Evolutionary conservation across 352 stramenopile species (phyloP).

Genomic region (Hyaloperonospora brassicae): DNA sequence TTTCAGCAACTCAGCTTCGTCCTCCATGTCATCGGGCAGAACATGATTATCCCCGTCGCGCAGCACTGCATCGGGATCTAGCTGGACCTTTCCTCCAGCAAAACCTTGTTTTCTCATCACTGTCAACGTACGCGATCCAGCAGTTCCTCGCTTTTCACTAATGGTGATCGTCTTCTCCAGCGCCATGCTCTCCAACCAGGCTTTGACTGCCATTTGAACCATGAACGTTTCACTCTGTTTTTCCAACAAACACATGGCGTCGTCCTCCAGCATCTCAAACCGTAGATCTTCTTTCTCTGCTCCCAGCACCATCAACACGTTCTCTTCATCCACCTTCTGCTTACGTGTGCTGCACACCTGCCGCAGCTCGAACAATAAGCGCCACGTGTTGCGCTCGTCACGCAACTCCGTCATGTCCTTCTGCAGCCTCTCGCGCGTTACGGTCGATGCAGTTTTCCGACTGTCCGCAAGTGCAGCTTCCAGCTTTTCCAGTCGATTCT

Average conservation of each 20-base stretch:
- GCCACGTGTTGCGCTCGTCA: slow-evolving; percentile 82
- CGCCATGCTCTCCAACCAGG: slow-evolving; percentile 77
- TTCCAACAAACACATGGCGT: slow-evolving; percentile 58
- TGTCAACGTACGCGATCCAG: slow-evolving; percentile 51
- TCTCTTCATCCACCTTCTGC: slow-evolving; percentile 22
- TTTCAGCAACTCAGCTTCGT: slow-evolving; percentile 72
- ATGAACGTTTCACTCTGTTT: slow-evolving; percentile 54
- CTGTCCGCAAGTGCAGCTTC: slow-evolving; percentile 23
- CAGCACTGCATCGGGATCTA: slow-evolving; percentile 69
- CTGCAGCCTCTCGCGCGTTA: slow-evolving; percentile 32
- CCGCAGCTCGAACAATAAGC: slow-evolving; percentile 62
- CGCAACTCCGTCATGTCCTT: slow-evolving; percentile 53
- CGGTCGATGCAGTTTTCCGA: slow-evolving; percentile 11
- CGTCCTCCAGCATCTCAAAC: slow-evolving; percentile 75
- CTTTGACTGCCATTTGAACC: slow-evolving; percentile 63
- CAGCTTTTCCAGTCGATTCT: slow-evolving; percentile 51
- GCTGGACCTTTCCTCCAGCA: slow-evolving; percentile 25
- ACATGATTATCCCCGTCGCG: slow-evolving; percentile 56
- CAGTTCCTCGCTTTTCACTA: slow-evolving; percentile 44
- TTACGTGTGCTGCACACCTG: slow-evolving; percentile 41
- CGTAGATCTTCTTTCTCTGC: slow-evolving; percentile 35
- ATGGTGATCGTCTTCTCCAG: slow-evolving; percentile 56
- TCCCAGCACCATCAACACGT: slow-evolving; percentile 35
- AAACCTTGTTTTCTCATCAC: slow-evolving; percentile 48
- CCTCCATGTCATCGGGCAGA: slow-evolving; percentile 68